Evolutionary conservation across 1,139 yeast species (phyloP).

Genomic region (Kodamaea fungicola): DNA sequence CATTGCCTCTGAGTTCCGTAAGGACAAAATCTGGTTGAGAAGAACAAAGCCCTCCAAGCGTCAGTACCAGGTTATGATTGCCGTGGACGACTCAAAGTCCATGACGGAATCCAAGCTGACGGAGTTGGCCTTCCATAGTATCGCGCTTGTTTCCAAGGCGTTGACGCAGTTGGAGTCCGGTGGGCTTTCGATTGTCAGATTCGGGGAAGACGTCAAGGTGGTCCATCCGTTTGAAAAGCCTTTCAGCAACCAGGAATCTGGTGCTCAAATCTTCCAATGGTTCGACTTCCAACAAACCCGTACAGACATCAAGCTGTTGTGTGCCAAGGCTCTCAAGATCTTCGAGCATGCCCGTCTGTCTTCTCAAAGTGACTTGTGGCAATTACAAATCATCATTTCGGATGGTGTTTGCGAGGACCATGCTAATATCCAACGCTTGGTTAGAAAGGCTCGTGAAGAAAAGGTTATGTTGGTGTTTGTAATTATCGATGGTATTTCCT

Average conservation of each 20-base stretch:
- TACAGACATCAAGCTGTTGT: slow-evolving; percentile 78
- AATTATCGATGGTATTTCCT: slow-evolving; percentile 83
- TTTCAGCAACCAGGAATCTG: slow-evolving; percentile 72
- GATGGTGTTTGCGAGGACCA: slow-evolving; percentile 98
- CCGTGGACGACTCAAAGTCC: slow-evolving; percentile 95
- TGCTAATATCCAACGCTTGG: slow-evolving; percentile 73
- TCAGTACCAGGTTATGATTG: slow-evolving; percentile 95
- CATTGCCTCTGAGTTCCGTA: slow-evolving; percentile 95
- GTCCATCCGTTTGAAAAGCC: slow-evolving; percentile 90
- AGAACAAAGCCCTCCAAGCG: slow-evolving; percentile 97
- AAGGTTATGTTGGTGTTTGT: slow-evolving; percentile 95
- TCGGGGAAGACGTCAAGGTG: slow-evolving; percentile 80
- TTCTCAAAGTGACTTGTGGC: slow-evolving; percentile 76
- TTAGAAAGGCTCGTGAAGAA: slow-evolving; percentile 88
- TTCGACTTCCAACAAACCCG: slow-evolving; percentile 87
- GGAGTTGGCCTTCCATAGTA: slow-evolving; percentile 88
- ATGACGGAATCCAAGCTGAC: slow-evolving; percentile 94
- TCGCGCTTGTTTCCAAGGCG: slow-evolving; percentile 92
- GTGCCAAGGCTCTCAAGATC: slow-evolving; percentile 66
- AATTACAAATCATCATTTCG: slow-evolving; percentile 83
- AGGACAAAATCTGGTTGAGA: slow-evolving; percentile 97
- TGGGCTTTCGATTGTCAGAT: slow-evolving; percentile 83
- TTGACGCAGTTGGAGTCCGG: slow-evolving; percentile 94
- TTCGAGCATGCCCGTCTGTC: slow-evolving; percentile 67
- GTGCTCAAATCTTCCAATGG: slow-evolving; percentile 81